Evolutionary conservation across 1,284 basidiomycete species (phyloP).

Genomic region (Tausonia pullulans): DNA sequence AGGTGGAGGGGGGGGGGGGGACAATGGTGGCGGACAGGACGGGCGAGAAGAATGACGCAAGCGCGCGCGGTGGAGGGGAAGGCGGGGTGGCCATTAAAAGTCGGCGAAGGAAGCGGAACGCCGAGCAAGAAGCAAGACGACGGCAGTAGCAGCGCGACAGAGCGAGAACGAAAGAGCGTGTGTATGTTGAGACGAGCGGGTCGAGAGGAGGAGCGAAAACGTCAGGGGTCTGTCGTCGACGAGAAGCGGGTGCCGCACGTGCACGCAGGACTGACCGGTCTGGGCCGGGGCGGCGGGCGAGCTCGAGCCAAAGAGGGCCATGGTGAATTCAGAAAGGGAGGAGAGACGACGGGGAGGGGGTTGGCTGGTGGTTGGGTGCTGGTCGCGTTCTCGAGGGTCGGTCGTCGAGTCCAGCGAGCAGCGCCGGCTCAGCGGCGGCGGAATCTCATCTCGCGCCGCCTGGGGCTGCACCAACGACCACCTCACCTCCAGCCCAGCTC

Average conservation of each 20-base stretch:
- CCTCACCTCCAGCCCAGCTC: not conserved
- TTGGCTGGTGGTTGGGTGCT: not conserved
- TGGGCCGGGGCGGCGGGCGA: conserved; percentile 16
- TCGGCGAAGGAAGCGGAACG: too few relatives aligned
- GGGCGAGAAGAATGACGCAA: too few relatives aligned
- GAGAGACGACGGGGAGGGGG: not conserved
- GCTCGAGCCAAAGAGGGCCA: conserved; percentile 23
- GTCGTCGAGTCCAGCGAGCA: not conserved
- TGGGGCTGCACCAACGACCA: not conserved
- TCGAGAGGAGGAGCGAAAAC: not conserved
- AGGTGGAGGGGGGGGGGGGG: too few relatives aligned
- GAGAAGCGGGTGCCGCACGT: not conserved
- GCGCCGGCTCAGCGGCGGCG: not conserved
- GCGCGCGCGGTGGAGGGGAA: too few relatives aligned
- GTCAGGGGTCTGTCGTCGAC: too few relatives aligned
- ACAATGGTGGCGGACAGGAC: too few relatives aligned
- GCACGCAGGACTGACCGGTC: not conserved
- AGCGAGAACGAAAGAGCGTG: not conserved
- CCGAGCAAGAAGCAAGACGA: too few relatives aligned
- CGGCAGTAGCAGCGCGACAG: too few relatives aligned
- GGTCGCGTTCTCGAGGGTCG: not conserved
- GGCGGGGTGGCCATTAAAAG: too few relatives aligned
- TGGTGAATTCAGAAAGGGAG: not conserved
- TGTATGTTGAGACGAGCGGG: not conserved
- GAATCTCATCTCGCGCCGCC: not conserved